Conservation (phyloP, 352 stramenopile genomes). For the Halophytophthora polymorphica region DNA sequence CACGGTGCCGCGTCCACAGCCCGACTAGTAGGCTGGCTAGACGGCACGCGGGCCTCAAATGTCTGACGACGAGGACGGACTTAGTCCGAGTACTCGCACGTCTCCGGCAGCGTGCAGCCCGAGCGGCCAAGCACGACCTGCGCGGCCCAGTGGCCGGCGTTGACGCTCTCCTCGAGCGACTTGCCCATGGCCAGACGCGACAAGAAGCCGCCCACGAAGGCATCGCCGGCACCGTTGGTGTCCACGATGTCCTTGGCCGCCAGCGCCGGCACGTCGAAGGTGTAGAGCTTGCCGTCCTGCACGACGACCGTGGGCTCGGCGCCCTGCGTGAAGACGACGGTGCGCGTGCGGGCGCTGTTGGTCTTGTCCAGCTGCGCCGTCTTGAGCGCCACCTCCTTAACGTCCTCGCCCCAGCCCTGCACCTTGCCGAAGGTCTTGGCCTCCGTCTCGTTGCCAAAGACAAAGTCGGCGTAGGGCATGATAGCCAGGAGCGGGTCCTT, state of each 20-base stretch:
- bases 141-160: constrained; percentile 96
- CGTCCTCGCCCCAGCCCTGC: constrained; percentile 87
- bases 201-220: constrained; percentile 98
- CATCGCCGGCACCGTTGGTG: constrained; percentile 98
- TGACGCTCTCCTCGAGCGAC: constrained; percentile 92
- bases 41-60: too few species aligned
- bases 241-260: constrained; percentile 93
- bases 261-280: constrained; percentile 91
- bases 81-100: constrained; percentile 91
- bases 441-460: constrained; percentile 99
- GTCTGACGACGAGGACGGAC: not conserved
- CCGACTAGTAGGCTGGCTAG: too few species aligned
- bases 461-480: constrained; percentile 96
- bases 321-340: constrained; percentile 99
- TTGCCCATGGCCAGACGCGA: constrained; percentile 87
- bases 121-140: constrained; percentile 96
- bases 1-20: too few species aligned
- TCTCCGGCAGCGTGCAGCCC: constrained; percentile 93
- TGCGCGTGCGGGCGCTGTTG: constrained; percentile 86
- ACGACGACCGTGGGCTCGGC: constrained; percentile 95
- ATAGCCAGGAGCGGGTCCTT: constrained; percentile 93
- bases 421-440: constrained; percentile 93
- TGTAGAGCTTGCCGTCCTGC: constrained; percentile 89
- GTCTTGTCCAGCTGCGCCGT: constrained; percentile 93
- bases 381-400: constrained; percentile 91